Evolutionary conservation across 2,329 filamentous ascomycete genomes (phyloP).

Genomic region (Colletotrichum sp.): DNA sequence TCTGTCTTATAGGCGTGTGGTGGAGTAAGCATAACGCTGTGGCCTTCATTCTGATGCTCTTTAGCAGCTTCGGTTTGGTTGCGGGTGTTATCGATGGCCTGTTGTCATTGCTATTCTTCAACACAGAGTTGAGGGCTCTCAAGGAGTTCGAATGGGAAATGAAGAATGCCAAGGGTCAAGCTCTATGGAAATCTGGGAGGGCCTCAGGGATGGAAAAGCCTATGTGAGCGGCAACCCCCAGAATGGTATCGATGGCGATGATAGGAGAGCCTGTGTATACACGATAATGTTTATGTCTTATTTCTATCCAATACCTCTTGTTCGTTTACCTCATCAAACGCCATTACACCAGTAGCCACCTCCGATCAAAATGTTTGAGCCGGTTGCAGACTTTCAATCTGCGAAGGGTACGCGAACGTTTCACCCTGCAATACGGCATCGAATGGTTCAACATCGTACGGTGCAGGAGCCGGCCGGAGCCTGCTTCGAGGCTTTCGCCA

Average conservation of each 20-base stretch:
- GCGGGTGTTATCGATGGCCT: constrained; percentile 84
- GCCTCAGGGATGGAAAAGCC: not conserved
- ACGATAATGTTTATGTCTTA: constrained; percentile 16
- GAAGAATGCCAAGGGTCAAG: constrained; percentile 61
- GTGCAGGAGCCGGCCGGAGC: not conserved
- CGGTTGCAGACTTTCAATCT: not conserved
- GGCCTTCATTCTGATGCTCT: constrained; percentile 78
- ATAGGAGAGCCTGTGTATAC: not conserved
- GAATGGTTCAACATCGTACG: not conserved
- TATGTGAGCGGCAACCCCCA: not conserved
- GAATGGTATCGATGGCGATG: not conserved
- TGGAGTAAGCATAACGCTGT: constrained; percentile 80
- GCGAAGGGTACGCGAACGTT: not conserved
- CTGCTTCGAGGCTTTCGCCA: constrained; percentile 62
- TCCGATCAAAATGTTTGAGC: not conserved
- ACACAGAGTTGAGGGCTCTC: constrained; percentile 80
- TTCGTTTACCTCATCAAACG: not conserved
- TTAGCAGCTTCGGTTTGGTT: constrained; percentile 78
- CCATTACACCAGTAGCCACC: not conserved
- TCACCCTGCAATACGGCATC: not conserved
- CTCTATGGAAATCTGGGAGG: not conserved
- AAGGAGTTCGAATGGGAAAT: constrained; percentile 97
- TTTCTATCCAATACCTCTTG: not conserved
- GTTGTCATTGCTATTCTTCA: constrained; percentile 86
- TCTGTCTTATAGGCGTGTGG: constrained; percentile 83